These are phyloP conservation scores for Plantago elongata DNA, from an alignment of 257 asterid species.

Conservation along the genomic window DNA sequence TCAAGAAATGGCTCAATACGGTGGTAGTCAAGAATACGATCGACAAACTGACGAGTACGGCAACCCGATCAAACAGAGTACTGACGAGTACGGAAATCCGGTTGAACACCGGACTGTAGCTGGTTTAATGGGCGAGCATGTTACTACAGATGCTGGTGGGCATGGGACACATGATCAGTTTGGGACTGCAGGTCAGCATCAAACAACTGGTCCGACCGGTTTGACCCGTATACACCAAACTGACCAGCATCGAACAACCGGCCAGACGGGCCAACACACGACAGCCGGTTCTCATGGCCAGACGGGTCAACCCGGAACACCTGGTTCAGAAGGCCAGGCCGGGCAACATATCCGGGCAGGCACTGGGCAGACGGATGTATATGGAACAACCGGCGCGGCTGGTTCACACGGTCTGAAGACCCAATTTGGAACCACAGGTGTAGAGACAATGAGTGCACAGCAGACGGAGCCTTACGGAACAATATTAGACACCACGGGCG, in stretches of 20 bases:
- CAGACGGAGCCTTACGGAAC: no score
- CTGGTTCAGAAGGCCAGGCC: background rate
- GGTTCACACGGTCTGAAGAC: no score
- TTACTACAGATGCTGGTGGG: background rate
- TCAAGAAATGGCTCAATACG: slow-evolving; percentile 38
- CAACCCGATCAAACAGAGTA: slow-evolving; percentile 34
- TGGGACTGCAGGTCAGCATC: background rate
- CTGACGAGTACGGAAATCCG: slow-evolving; percentile 33
- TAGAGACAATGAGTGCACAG: no score
- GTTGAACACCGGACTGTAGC: slow-evolving; percentile 24
- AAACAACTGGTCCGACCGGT: background rate
- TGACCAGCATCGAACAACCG: background rate
- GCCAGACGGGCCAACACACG: background rate
- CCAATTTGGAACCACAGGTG: no score
- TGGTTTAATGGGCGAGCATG: slow-evolving; percentile 4
- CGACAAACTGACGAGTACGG: slow-evolving; percentile 60
- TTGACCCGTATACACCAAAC: no score
- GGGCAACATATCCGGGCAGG: no score
- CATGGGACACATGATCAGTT: background rate
- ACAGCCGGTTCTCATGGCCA: background rate
- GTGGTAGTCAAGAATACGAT: slow-evolving; percentile 19
- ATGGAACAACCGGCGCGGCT: no score
- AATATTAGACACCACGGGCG: no score
- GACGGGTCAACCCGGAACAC: background rate
- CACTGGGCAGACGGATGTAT: no score